Evolutionary conservation across 2,329 filamentous ascomycete genomes (phyloP), one percentile per base, ranked within the genome.

Genomic region (Hymenoscyphus scutula): DNA sequence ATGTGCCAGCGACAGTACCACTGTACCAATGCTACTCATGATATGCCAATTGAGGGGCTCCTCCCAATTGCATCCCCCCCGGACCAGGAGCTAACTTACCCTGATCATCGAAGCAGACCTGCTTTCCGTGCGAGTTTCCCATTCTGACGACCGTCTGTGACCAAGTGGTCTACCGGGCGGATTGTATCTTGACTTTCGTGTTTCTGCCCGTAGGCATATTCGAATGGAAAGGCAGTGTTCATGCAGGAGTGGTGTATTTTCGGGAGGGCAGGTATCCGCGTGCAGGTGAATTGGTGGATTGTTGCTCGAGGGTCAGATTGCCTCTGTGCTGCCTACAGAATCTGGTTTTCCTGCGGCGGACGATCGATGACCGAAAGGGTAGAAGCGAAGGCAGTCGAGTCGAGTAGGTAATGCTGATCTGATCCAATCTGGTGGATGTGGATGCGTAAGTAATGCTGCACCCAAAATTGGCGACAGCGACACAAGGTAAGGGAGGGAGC

Each of bases 41-140:
- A 11, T 51, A 25, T 25, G 7, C 45, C 19, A 51, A 51, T 51
- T 51, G 45, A 51, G 45, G 19, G 19, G 19, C 19, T 51, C 13
- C 19, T 5, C 19, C 45, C 45, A 23, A 51, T 13, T 51, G 45
- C n/a, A 11, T 19, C n/a, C 17, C 19, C 45, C 19, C 45, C n/a
- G 15, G 17, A 41, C 19, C 48, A 19, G 25, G 34, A 58, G 15
- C 60, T 57, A 65, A 80, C 86, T 74, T 81, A 96, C 92, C 91
- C 89, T 97, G 91, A 80, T 96, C 93, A 79, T 89, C 91, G 79
- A 93, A 89, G 76, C 92, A 89, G 80, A 96, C 86, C 78, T 91
- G 91, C 78, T 97, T 97, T 78, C 93, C 93, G 79, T 94, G 92
- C 76, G 89, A 90, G 80, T 98, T 97, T 76, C 94, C 94, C 94